Evolutionary conservation across 1,284 basidiomycete genomes (phyloP).

Genomic region (Anthracocystis panici-leucophaei): DNA sequence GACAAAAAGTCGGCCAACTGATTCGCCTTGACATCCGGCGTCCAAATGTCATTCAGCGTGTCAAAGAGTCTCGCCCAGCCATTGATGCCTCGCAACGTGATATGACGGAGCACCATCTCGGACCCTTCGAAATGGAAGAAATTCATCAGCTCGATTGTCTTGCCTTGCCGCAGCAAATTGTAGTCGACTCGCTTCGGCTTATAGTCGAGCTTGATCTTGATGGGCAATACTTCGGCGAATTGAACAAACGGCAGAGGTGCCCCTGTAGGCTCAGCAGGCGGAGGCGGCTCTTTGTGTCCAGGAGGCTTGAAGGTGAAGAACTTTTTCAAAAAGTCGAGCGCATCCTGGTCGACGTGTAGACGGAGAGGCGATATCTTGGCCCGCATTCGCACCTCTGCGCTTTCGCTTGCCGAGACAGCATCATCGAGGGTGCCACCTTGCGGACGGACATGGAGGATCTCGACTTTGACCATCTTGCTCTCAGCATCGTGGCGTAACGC

Average conservation of each 20-base stretch:
- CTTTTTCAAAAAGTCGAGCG: conserved; percentile 94
- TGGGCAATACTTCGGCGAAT: conserved; percentile 87
- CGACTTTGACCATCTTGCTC: conserved; percentile 91
- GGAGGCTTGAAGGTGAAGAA: conserved; percentile 86
- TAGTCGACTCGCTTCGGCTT: conserved; percentile 98
- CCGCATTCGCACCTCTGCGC: conserved; percentile 79
- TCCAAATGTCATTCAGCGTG: conserved; percentile 95
- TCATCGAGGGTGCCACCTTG: conserved; percentile 69
- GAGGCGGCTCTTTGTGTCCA: conserved; percentile 52
- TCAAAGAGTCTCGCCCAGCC: conserved; percentile 90
- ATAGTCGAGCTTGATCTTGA: conserved; percentile 90
- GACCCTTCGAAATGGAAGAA: conserved; percentile 99
- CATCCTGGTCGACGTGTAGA: conserved; percentile 96
- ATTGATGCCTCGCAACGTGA: conserved; percentile 88
- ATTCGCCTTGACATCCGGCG: conserved; percentile 97
- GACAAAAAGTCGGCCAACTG: conserved; percentile 96
- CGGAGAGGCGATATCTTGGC: conserved; percentile 76
- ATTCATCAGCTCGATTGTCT: conserved; percentile 97
- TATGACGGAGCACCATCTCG: conserved; percentile 94
- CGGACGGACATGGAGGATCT: conserved; percentile 72
- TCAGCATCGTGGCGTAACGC: conserved; percentile 80
- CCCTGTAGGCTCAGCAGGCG: conserved; percentile 1
- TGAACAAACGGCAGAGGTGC: conserved; percentile 68
- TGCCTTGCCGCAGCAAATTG: conserved; percentile 81
- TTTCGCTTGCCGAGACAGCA: not conserved